Evolutionary conservation across 1,139 yeast species (phyloP).

Genomic region (Trichomonascaceae sp.): DNA sequence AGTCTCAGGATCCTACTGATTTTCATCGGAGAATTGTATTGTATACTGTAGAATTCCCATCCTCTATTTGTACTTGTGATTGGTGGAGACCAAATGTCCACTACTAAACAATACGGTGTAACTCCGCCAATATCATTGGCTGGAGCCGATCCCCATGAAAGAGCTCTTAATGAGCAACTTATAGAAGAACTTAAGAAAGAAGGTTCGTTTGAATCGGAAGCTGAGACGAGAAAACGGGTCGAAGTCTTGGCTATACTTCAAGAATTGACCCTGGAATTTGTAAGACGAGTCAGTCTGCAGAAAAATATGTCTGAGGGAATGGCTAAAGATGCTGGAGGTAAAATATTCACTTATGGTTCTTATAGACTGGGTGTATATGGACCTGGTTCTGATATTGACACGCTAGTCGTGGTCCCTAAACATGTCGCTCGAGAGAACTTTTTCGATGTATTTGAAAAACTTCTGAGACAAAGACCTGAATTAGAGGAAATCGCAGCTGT

Average conservation of each 20-base stretch:
- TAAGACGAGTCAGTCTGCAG: constrained; percentile 65
- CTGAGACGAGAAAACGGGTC: constrained; percentile 70
- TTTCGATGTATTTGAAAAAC: constrained; percentile 65
- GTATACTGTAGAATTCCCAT: background rate
- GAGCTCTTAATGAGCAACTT: constrained; percentile 63
- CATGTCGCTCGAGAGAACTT: constrained; percentile 90
- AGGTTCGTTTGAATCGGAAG: constrained; percentile 84
- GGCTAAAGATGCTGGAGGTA: constrained; percentile 97
- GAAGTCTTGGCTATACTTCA: constrained; percentile 69
- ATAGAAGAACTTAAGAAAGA: constrained; percentile 74
- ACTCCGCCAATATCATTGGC: constrained; percentile 84
- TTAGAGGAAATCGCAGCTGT: constrained; percentile 86
- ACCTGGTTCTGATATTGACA: constrained; percentile 97
- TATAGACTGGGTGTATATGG: constrained; percentile 94
- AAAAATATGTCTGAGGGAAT: constrained; percentile 95
- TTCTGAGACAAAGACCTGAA: constrained; percentile 66
- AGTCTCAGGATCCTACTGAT: background rate
- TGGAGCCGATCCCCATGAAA: constrained; percentile 79
- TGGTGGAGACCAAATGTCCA: constrained; percentile 5
- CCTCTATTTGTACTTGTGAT: background rate
- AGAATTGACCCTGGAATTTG: constrained; percentile 70
- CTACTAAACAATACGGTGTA: constrained; percentile 49
- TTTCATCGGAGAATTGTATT: background rate
- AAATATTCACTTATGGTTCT: constrained; percentile 91
- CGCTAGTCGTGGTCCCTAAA: constrained; percentile 90